Evolutionary conservation across 225 moss, liverwort and hornwort species (phyloP).

Genomic region (Sphagnum tenellum): DNA sequence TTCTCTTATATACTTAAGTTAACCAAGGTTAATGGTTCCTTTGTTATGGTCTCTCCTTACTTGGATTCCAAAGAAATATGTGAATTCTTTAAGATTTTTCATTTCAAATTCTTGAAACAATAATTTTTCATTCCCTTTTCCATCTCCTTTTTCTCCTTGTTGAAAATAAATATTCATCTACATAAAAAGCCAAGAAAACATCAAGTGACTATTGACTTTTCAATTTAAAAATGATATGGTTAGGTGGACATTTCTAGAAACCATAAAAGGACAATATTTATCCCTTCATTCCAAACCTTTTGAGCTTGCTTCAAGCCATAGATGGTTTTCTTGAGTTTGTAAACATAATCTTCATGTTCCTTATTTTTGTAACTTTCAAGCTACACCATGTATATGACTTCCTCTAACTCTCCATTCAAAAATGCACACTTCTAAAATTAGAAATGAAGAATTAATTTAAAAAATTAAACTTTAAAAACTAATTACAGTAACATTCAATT

Average conservation of each 20-base stretch:
- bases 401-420: background rate
- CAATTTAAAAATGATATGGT: background rate
- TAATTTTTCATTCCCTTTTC: background rate
- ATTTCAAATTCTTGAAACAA: constrained; percentile 2
- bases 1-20: constrained; percentile 1
- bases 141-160: constrained; percentile 1
- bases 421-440: background rate
- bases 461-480: no score
- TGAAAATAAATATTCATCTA: constrained; percentile 1
- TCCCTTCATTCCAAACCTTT: background rate
- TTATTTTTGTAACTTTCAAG: background rate
- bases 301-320: constrained; percentile 3
- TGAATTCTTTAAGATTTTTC: constrained; percentile 1
- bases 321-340: background rate
- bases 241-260: background rate
- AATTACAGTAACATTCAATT: no score
- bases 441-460: background rate
- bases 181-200: background rate
- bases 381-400: background rate
- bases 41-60: constrained; percentile 1
- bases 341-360: background rate
- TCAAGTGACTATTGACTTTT: no score
- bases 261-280: background rate
- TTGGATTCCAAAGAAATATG: constrained; percentile 2
- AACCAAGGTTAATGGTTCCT: background rate